Conservation (phyloP, 768 basidiomycete species). For the Russula compacta region DNA sequence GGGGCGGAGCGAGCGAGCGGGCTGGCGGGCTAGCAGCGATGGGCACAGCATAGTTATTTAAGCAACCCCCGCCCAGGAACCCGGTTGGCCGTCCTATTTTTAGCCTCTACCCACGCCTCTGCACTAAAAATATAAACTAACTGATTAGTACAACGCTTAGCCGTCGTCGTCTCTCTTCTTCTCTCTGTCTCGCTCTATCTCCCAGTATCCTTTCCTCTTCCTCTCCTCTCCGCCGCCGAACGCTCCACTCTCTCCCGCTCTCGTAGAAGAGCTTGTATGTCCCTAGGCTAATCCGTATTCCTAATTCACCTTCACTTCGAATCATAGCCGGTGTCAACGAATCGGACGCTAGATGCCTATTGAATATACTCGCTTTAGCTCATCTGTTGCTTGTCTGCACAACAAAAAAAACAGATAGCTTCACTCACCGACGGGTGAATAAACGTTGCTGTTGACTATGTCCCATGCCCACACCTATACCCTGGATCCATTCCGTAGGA, state of each 20-base stretch:
- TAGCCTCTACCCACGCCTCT: neutral
- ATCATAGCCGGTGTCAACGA: slow-evolving; percentile 21
- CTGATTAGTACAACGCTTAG: slow-evolving; percentile 4
- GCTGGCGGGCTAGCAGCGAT: slow-evolving; percentile 8
- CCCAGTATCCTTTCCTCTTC: slow-evolving; percentile 29
- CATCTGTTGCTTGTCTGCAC: neutral
- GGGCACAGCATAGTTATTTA: neutral
- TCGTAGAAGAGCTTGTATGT: slow-evolving; percentile 67
- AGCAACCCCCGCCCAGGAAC: too few relatives aligned
- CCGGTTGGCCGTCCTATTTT: neutral
- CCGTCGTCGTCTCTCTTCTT: slow-evolving; percentile 47
- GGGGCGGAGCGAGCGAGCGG: slow-evolving; percentile 18
- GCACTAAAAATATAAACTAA: neutral
- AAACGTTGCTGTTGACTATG: slow-evolving; percentile 28
- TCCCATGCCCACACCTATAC: slow-evolving; percentile 21
- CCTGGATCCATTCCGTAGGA: slow-evolving; percentile 63
- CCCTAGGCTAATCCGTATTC: slow-evolving; percentile 47
- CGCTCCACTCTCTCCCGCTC: slow-evolving; percentile 49
- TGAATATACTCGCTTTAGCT: slow-evolving; percentile 31
- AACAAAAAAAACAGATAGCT: neutral
- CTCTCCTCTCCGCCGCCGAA: slow-evolving; percentile 33
- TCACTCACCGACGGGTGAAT: slow-evolving; percentile 9
- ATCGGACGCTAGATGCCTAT: slow-evolving; percentile 41
- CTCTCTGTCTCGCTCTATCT: slow-evolving; percentile 36
- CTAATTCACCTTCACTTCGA: slow-evolving; percentile 33